Percentiles rank a stretch among this genome's conserved stretches.
Conservation (phyloP, 768 basidiomycete genomes). For the Pleurotus tuber-regium region DNA sequence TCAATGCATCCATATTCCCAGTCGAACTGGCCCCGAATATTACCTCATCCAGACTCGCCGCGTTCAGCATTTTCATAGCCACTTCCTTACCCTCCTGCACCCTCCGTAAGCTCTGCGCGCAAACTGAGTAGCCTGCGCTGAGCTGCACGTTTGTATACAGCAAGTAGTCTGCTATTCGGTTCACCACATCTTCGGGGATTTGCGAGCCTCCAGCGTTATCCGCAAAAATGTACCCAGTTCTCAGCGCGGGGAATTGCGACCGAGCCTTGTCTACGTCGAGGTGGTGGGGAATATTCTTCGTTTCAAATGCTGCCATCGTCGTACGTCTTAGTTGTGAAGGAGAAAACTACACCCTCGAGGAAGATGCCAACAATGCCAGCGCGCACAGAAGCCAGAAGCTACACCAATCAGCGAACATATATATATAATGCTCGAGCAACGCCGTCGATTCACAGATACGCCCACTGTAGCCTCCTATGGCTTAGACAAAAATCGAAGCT, state of each 20-base stretch:
- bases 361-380: too few relatives aligned
- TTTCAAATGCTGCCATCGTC: not conserved
- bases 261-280: slow-evolving; percentile 52
- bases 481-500: too few relatives aligned
- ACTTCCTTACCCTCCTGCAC: slow-evolving; percentile 47
- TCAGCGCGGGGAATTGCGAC: slow-evolving; percentile 60
- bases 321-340: too few relatives aligned
- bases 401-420: too few relatives aligned
- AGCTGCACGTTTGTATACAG: slow-evolving; percentile 71
- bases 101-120: slow-evolving; percentile 44
- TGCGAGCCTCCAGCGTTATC: slow-evolving; percentile 81
- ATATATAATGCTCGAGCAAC: too few relatives aligned
- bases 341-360: too few relatives aligned
- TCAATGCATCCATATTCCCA: slow-evolving; percentile 64
- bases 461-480: too few relatives aligned
- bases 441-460: too few relatives aligned
- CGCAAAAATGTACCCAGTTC: slow-evolving; percentile 60
- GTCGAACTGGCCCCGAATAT: slow-evolving; percentile 68
- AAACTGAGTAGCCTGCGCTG: slow-evolving; percentile 67
- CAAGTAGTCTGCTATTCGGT: slow-evolving; percentile 65
- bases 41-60: slow-evolving; percentile 55
- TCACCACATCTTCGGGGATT: slow-evolving; percentile 45
- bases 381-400: too few relatives aligned
- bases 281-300: too few relatives aligned
- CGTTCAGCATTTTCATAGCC: slow-evolving; percentile 62